Evolutionary conservation across 2,329 filamentous ascomycete species (phyloP).

Genomic region (Dactylellina cionopaga): DNA sequence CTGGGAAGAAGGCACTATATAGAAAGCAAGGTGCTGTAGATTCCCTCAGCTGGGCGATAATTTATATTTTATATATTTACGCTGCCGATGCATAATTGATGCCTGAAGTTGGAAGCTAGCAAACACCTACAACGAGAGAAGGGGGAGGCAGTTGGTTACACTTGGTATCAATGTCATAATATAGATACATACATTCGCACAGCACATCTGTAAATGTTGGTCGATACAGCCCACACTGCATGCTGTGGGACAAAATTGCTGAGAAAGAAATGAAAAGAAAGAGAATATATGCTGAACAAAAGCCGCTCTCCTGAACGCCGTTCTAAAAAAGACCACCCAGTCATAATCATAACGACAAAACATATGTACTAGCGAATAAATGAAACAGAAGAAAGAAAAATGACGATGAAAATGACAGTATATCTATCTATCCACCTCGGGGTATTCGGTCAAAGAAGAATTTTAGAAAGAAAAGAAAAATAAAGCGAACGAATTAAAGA

Average conservation of each 20-base stretch:
- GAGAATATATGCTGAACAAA: constrained; percentile 12
- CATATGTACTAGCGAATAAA: neutral
- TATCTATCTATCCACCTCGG: too few relatives aligned
- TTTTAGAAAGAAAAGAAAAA: neutral
- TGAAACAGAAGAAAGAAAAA: constrained; percentile 4
- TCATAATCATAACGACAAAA: constrained; percentile 7
- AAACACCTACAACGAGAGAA: neutral
- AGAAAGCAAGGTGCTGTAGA: neutral
- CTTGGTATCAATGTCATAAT: constrained; percentile 3
- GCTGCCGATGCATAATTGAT: neutral
- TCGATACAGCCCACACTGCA: neutral
- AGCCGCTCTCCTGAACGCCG: constrained; percentile 29
- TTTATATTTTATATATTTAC: too few relatives aligned
- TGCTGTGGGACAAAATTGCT: neutral
- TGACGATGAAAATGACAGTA: constrained; percentile 1
- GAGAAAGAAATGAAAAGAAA: neutral
- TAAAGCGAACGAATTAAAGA: constrained; percentile 1
- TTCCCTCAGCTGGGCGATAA: constrained; percentile 11
- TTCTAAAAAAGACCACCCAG: constrained; percentile 7
- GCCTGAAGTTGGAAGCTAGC: constrained; percentile 18
- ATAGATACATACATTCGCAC: constrained; percentile 13
- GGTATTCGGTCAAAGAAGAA: constrained; percentile 12
- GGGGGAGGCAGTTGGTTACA: constrained; percentile 11
- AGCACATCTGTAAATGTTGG: neutral
- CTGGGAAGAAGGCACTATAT: neutral